These are phyloP conservation scores for Chlorella sp. DNA, from an alignment of 139 green algal genomes.

Conservation along the genomic window DNA sequence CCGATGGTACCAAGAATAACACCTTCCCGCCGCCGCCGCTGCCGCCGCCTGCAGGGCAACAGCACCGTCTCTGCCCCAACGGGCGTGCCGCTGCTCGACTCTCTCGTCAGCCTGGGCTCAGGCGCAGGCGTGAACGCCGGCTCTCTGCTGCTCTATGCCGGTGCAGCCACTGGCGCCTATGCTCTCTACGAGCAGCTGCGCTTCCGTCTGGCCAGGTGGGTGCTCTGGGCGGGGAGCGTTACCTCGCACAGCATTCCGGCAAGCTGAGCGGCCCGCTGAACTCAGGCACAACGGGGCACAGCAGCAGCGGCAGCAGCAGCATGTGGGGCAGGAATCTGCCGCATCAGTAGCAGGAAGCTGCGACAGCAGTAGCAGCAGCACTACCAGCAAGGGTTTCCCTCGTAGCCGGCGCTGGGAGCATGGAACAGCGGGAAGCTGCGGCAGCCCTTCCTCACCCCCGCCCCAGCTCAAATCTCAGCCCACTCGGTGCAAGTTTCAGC, in stretches of 20 bases:
- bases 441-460: no score
- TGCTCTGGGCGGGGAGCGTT: neutral
- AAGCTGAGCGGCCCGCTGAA: no score
- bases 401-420: no score
- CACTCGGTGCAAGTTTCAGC: no score
- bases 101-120: conserved; percentile 1
- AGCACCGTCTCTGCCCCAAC: neutral
- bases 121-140: conserved; percentile 1
- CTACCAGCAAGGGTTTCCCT: no score
- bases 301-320: neutral
- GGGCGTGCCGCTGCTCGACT: conserved; percentile 10
- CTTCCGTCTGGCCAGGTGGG: conserved; percentile 50
- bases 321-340: no score
- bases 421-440: no score
- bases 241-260: conserved; percentile 16
- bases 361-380: neutral
- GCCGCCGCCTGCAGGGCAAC: neutral
- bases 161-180: conserved; percentile 50
- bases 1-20: no score
- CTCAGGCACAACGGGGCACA: neutral
- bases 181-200: conserved; percentile 65
- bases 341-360: neutral
- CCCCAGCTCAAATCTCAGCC: no score
- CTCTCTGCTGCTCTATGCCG: conserved; percentile 39
- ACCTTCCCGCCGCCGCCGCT: neutral